Evolutionary conservation across 1,284 basidiomycete species (phyloP), one percentile per base, ranked within the genome.

Genomic region (Melanopsichium pennsylvanicum): DNA sequence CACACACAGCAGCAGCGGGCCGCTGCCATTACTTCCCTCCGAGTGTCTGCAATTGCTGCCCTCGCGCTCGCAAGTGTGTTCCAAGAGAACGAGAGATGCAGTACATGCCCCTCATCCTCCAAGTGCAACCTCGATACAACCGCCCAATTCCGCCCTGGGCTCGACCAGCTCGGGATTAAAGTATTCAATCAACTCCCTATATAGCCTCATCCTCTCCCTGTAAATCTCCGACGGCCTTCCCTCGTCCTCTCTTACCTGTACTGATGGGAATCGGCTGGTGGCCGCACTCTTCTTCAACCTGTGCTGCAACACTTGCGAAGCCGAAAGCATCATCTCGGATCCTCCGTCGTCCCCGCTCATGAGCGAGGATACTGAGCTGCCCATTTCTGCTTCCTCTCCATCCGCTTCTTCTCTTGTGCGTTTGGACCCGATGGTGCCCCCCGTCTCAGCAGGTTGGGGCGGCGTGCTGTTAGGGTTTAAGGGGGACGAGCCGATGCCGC

Each of bases 121-220:
- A 18, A 70, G 51, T 5, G 60, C 56, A 2, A 59, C 56, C 35
- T 74, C 70, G 27, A 74, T 56, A 52, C 72, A 74, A 5, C 76
- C 70, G 9, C 72, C 63, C 25, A 82, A 39, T 16, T 80, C 70
- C 19, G 70, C 75, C 27, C 59, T 54, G 7, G 81, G 81, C 64
- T 82, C 76, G 19, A 71, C 49, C 19, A 70, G 47, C 18, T 68
- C 52, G 0, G 56, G 69, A 2, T 80, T 78, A 26, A 81, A 75
- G 47, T 80, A 82, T 29, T 63, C 68, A 16, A 75, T 45, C 31
- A 82, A 41, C 46, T 68, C 55, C 32, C 78, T 72, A 39, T 75
- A 82, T 46, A 82, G 58, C 18, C 29, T 23, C 12, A 62, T 74
- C 16, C 81, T 47, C 19, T 72, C 69, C 8, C 32, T 21, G 40